Percentiles rank a stretch among this genome's conserved stretches.
Evolutionary conservation across 1,284 basidiomycete genomes (phyloP).

Genomic region (Pterulicium gracile): DNA sequence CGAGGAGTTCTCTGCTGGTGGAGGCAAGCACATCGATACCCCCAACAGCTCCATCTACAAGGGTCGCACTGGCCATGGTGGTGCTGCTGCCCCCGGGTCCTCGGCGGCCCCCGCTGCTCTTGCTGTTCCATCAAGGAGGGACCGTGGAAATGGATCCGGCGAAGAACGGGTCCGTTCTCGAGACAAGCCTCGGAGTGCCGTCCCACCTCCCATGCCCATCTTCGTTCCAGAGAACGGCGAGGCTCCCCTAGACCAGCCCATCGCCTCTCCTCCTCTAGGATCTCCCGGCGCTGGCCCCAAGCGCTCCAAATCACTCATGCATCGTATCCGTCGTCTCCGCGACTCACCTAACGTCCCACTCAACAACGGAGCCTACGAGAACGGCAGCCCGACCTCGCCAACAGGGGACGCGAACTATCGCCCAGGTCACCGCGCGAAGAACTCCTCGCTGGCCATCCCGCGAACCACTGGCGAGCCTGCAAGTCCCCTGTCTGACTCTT

Average conservation of each 20-base stretch:
- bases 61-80: conserved; percentile 21
- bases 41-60: conserved; percentile 56
- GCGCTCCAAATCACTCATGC: conserved; percentile 72
- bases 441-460: neutral
- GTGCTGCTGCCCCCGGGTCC: conserved; percentile 19
- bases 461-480: neutral
- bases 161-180: conserved; percentile 21
- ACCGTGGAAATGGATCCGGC: conserved; percentile 27
- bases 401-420: conserved; percentile 12
- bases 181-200: conserved; percentile 31
- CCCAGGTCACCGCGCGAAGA: neutral
- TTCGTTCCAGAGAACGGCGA: conserved; percentile 47
- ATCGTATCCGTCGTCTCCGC: conserved; percentile 75
- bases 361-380: conserved; percentile 58
- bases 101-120: conserved; percentile 20
- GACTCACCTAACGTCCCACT: conserved; percentile 72
- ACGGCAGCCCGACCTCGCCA: conserved; percentile 25
- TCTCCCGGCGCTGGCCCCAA: conserved; percentile 40
- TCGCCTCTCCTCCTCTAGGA: conserved; percentile 18
- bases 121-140: conserved; percentile 26
- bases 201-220: conserved; percentile 76
- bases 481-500: neutral
- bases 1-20: conserved; percentile 78
- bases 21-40: conserved; percentile 44
- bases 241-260: conserved; percentile 12